A percentile compares a stretch with the other conserved stretches of the same genome.
phyloP scores from a whole-genome alignment of 1,284 basidiomycete species.

The Mrakiaceae sp. region DNA sequence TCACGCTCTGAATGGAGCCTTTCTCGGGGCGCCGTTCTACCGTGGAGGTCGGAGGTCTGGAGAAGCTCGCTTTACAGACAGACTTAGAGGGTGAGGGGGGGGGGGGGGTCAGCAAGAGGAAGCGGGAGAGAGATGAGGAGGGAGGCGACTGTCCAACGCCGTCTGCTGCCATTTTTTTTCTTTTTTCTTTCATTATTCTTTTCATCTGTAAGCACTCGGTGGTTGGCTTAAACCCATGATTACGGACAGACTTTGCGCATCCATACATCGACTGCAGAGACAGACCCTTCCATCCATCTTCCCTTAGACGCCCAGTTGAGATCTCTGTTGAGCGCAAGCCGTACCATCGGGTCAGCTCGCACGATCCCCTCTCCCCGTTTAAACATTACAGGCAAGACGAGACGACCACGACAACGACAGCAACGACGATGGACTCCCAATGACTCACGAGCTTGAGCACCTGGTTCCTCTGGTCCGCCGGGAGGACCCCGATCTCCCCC shows the following conservation, averaged over 20 bases:
- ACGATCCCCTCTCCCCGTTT: too few relatives aligned
- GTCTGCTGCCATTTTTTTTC: not conserved
- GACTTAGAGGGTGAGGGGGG: too few relatives aligned
- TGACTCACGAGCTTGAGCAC: slow-evolving; percentile 10
- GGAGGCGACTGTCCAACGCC: too few relatives aligned
- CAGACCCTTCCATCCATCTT: not conserved
- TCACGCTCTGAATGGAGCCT: too few relatives aligned
- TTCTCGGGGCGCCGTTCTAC: too few relatives aligned
- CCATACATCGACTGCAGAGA: not conserved
- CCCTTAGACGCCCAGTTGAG: not conserved
- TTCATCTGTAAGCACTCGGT: not conserved
- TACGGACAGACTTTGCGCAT: not conserved
- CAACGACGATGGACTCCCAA: not conserved
- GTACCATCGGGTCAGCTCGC: too few relatives aligned
- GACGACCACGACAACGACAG: too few relatives aligned
- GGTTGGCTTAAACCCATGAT: not conserved
- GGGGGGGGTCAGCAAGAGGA: too few relatives aligned
- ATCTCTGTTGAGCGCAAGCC: not conserved
- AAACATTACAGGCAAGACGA: too few relatives aligned
- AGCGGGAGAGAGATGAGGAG: too few relatives aligned
- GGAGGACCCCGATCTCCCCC: slow-evolving; percentile 76
- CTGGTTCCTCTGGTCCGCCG: slow-evolving; percentile 54
- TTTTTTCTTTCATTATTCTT: not conserved
- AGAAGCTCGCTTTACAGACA: too few relatives aligned
- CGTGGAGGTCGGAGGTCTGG: too few relatives aligned